A percentile compares a stretch with the other conserved stretches of the same genome.
Conservation (phyloP, 768 basidiomycete genomes). For the Tylopilus rubrobrunneus region DNA sequence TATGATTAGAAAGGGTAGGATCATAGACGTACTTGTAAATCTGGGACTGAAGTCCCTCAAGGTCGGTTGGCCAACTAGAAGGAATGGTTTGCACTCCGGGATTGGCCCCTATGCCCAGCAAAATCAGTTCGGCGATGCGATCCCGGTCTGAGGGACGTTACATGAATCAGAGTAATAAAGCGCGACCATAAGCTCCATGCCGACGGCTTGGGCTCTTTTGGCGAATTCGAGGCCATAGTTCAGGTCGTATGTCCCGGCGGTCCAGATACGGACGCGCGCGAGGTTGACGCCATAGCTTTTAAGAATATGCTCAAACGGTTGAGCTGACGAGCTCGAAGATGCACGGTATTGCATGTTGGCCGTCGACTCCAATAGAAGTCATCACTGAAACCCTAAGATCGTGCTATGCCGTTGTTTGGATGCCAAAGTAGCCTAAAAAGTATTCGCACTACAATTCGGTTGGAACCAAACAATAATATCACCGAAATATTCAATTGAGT, state of each 20-base stretch:
- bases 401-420: too few species aligned
- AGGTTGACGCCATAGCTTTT: conserved; percentile 8
- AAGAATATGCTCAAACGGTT: conserved; percentile 11
- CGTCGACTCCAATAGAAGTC: conserved; percentile 11
- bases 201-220: conserved; percentile 7
- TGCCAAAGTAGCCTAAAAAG: too few species aligned
- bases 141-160: background rate
- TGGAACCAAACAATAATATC: too few species aligned
- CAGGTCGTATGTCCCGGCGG: conserved; percentile 7
- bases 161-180: conserved; percentile 13
- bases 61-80: conserved; percentile 11
- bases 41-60: conserved; percentile 3
- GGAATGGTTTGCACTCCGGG: conserved; percentile 8
- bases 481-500: too few species aligned
- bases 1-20: background rate
- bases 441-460: too few species aligned
- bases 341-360: background rate
- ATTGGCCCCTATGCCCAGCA: conserved; percentile 5
- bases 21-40: conserved; percentile 6
- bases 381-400: too few species aligned
- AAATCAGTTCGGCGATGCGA: background rate
- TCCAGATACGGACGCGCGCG: conserved; percentile 15
- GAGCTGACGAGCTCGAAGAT: background rate
- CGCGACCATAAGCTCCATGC: conserved; percentile 11
- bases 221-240: conserved; percentile 10